Evolutionary conservation across 192 early-diverging fungal genomes (phyloP), one percentile per base, ranked within the genome.

Genomic region (Spizellomyces sp.): DNA sequence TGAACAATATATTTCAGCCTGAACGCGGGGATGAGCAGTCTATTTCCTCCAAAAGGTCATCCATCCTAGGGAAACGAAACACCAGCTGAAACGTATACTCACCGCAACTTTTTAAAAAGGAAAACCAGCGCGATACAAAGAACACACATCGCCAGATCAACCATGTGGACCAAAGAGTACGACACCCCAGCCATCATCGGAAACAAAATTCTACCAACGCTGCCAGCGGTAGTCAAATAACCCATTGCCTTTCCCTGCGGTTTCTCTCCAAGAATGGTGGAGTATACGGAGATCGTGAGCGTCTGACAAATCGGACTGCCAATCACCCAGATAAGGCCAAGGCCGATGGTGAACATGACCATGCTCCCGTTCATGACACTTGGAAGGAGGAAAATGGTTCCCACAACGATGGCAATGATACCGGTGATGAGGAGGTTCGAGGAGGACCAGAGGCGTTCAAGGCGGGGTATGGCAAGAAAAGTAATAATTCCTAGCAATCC

Each of bases 281-380:
- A 74, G 47, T 73, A 73, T 42, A 69, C 73, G 48, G 48, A 66
- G 48, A 79, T 67, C 10, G 78, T 79, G 9, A 79, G 70, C 15
- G 78, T 79, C 54, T 79, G 78, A 63, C 75, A 77, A 36, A 79
- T 78, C 0, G 78, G 78, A n/a, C 60, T 65, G 5, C 75, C 78
- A 9, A 79, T 41, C 6, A 70, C 67, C 78, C 78, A 78, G 52
- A 78, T 64, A 6, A 76, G 48, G 5, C 60, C 44, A 66, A 77
- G 69, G 21, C 75, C 78, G 27, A 54, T 58, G 43, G 62, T 58
- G 64, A 79, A 79, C 44, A 17, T 22, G 21, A 36, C 10, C 54
- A 54, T 61, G 15, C n/a, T 60, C 61, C 61, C 59, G 9, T 67
- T n/a, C 5, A 67, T 17, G 9, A 52, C 56, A 14, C 72, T 63